Conservation (phyloP, 768 basidiomycete species). For the Cystobasidium tubakii region DNA sequence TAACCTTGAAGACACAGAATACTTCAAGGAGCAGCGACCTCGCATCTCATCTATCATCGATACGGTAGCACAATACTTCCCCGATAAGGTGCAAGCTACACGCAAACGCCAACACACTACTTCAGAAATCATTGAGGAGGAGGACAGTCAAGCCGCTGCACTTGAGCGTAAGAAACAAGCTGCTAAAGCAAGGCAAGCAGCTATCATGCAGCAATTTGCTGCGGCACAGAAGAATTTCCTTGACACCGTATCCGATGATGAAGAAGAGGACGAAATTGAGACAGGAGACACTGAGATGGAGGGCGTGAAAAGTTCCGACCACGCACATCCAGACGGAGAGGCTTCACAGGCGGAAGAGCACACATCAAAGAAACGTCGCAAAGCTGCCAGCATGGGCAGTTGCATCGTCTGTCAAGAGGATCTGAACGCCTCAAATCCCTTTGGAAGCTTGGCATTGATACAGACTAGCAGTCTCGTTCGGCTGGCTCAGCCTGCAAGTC, state of each 20-base stretch:
- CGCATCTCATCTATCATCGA: conserved; percentile 46
- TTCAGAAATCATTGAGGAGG: conserved; percentile 48
- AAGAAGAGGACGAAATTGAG: conserved; percentile 58
- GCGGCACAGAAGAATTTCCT: conserved; percentile 83
- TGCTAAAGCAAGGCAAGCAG: conserved; percentile 82
- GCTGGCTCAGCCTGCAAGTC: conserved; percentile 56
- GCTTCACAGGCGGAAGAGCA: conserved; percentile 38
- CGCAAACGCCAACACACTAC: background rate
- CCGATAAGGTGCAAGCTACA: background rate
- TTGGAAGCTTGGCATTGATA: conserved; percentile 77
- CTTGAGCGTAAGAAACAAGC: conserved; percentile 61
- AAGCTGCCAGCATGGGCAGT: conserved; percentile 63
- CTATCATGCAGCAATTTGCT: conserved; percentile 93
- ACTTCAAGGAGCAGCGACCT: conserved; percentile 58
- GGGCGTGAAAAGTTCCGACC: conserved; percentile 48
- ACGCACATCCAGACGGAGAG: background rate
- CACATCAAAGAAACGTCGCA: conserved; percentile 48
- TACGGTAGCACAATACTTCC: background rate
- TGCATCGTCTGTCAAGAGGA: conserved; percentile 99
- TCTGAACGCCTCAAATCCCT: conserved; percentile 63
- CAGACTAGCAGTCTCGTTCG: conserved; percentile 82
- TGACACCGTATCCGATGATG: conserved; percentile 56
- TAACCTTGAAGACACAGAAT: conserved; percentile 60
- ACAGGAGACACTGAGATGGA: conserved; percentile 39
- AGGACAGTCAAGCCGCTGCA: conserved; percentile 36